Evolutionary conservation across 768 basidiomycete genomes (phyloP), one percentile per base, ranked within the genome.

Genomic region (Termitomyces sp.): DNA sequence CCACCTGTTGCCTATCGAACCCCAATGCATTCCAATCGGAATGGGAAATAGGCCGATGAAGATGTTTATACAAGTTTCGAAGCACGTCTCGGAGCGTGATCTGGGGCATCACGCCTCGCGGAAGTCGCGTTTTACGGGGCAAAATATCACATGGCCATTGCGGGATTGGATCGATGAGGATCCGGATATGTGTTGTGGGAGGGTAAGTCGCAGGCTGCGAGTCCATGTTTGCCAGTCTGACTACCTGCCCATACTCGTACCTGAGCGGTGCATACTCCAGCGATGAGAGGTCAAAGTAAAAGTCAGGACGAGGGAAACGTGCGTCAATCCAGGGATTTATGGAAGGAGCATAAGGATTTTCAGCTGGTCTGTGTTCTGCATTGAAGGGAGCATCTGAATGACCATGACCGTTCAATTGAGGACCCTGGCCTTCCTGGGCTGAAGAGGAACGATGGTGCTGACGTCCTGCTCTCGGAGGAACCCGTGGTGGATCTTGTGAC

Each of bases 41-140:
- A 40, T 76, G 74, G n/a, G 71, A 63, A 52, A 81, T 77, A 10
- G 73, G 71, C 53, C 70, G 65, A 55, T 82, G 81, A 57, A 88
- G 66, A 26, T 72, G 69, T 34, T 69, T 70, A 63, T 84, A 78
- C 44, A 87, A 73, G 50, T 76, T 76, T 55, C 74, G 69, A 43
- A 88, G 73, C 22, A 89, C 75, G 62, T 88, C 86, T 10, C 79
- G 76, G 3, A 89, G 71, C 5, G 77, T 79, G 64, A 89, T 83
- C 2, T 78, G 76, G 69, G 6, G 77, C 78, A 64, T 88, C 82
- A 2, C 79, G 77, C 2, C 74, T 75, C 16, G 64, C 55, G 56
- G 13, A 20, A 22, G 39, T 67, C 56, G 60, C 64, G 10, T 27
- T 12, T 72, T 59, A 14, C 71, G 70, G 62, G 75, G 77, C 39